Conservation (phyloP, 306 rosid genomes). For the Luffa acutangula region DNA sequence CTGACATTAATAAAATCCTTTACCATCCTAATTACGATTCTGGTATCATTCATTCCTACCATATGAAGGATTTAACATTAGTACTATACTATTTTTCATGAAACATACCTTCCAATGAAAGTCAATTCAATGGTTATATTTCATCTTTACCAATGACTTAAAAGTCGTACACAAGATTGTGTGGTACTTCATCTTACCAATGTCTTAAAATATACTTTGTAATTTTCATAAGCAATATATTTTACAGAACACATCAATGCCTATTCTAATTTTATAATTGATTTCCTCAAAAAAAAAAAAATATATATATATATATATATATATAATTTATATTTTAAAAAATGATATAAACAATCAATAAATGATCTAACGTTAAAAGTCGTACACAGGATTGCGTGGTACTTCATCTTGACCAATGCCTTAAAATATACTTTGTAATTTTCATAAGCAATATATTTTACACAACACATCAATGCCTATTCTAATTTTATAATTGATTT, state of each 20-base stretch:
- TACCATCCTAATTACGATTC: not conserved
- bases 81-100: not conserved
- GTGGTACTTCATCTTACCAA: too few relatives aligned
- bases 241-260: too few relatives aligned
- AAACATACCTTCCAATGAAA: not conserved
- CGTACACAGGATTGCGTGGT: not conserved
- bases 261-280: too few relatives aligned
- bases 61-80: not conserved
- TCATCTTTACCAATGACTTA: not conserved
- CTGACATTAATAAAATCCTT: not conserved
- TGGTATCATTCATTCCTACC: not conserved
- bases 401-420: too few relatives aligned
- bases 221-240: not conserved
- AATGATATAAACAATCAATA: too few relatives aligned
- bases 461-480: too few relatives aligned
- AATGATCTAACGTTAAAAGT: too few relatives aligned
- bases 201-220: not conserved
- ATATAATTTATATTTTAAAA: too few relatives aligned
- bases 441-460: not conserved
- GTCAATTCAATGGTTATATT: not conserved
- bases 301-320: too few relatives aligned
- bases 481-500: too few relatives aligned
- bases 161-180: not conserved
- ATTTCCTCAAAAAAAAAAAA: too few relatives aligned
- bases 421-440: not conserved